Evolutionary conservation across 1,284 basidiomycete species (phyloP).

Genomic region (Somion occarium): DNA sequence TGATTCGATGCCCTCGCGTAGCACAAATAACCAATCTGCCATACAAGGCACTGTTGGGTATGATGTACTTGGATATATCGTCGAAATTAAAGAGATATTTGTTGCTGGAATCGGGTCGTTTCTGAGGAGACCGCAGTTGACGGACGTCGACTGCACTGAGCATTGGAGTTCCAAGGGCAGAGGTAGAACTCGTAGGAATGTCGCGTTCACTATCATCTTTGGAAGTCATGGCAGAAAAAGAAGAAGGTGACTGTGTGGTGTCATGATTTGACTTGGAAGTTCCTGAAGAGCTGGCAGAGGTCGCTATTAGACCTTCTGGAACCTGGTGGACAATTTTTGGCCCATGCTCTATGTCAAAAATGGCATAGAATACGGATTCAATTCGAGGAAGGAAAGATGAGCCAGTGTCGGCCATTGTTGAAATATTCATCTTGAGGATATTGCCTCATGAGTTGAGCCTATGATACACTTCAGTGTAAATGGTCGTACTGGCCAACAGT

Average conservation of each 20-base stretch:
- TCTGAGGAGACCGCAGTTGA: conserved; percentile 43
- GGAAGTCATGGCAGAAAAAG: conserved; percentile 14
- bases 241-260: conserved; percentile 7
- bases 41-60: conserved; percentile 84
- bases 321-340: conserved; percentile 88
- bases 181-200: conserved; percentile 32
- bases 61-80: conserved; percentile 90
- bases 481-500: no score
- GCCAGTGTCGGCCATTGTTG: conserved; percentile 43
- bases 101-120: conserved; percentile 43
- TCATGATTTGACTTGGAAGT: not conserved
- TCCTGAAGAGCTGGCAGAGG: conserved; percentile 4
- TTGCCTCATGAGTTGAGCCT: not conserved
- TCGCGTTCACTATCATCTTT: not conserved
- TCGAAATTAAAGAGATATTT: conserved; percentile 83
- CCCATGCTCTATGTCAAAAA: conserved; percentile 79
- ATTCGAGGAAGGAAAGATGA: conserved; percentile 77
- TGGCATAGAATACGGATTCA: conserved; percentile 83
- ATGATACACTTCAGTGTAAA: no score
- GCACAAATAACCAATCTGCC: conserved; percentile 84
- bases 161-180: conserved; percentile 13
- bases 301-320: conserved; percentile 77
- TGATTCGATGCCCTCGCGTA: conserved; percentile 72
- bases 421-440: not conserved
- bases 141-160: conserved; percentile 35